Conservation (phyloP, 2,329 filamentous ascomycete species). For the Colletotrichum viniferum region DNA sequence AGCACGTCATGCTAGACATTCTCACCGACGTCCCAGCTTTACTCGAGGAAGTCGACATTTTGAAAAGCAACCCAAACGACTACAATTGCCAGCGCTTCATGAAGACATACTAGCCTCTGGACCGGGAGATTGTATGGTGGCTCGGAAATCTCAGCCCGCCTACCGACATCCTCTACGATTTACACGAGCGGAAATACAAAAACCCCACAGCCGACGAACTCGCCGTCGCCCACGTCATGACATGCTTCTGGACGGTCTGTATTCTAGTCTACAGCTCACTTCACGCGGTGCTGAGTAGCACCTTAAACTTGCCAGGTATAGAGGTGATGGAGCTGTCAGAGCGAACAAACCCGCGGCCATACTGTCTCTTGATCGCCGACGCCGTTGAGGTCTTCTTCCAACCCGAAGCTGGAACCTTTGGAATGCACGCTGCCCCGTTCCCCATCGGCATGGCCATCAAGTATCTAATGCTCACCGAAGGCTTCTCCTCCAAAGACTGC, state of each 20-base stretch:
- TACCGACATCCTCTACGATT: background rate
- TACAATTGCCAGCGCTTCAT: background rate
- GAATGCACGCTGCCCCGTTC: background rate
- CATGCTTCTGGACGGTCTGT: background rate
- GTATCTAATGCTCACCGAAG: conserved; percentile 6
- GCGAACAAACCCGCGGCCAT: background rate
- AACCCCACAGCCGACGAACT: background rate
- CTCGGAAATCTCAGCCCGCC: background rate
- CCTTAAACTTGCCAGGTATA: background rate
- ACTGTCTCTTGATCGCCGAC: conserved; percentile 10
- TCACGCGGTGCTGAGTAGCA: background rate
- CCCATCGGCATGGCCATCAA: conserved; percentile 5
- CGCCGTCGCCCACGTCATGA: conserved; percentile 1
- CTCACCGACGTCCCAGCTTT: conserved; percentile 30
- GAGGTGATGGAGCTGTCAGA: background rate
- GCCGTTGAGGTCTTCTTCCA: conserved; percentile 12
- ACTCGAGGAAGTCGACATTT: conserved; percentile 28
- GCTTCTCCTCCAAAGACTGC: background rate
- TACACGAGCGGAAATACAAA: background rate
- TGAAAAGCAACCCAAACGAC: conserved; percentile 18
- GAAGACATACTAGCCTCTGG: background rate
- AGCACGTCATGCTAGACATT: conserved; percentile 33
- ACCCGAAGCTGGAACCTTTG: background rate
- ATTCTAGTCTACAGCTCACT: conserved; percentile 9
- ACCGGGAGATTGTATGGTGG: background rate